phyloP scores from a whole-genome alignment of 768 basidiomycete genomes.

The Hydnomerulius pinastri region DNA sequence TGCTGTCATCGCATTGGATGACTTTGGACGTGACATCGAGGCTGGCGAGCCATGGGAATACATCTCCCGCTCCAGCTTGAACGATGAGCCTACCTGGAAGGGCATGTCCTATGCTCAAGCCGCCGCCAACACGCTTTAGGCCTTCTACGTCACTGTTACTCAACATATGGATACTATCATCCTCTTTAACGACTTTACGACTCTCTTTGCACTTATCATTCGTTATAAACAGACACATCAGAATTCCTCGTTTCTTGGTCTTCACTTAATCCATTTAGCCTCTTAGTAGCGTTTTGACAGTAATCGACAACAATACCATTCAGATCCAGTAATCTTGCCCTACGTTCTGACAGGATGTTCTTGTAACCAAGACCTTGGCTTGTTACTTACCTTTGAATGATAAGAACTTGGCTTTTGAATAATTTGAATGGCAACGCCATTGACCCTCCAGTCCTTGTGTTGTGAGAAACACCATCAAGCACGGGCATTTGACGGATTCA shows the following conservation, averaged over 20 bases:
- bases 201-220: conserved; percentile 16
- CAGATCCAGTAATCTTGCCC: not conserved
- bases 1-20: conserved; percentile 33
- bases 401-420: no score
- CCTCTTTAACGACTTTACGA: conserved; percentile 13
- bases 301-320: not conserved
- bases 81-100: conserved; percentile 30
- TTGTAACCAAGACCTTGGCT: not conserved
- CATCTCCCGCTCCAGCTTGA: conserved; percentile 27
- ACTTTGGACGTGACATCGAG: conserved; percentile 16
- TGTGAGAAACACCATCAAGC: not conserved
- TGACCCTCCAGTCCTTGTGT: no score
- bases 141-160: not conserved
- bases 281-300: conserved; percentile 10
- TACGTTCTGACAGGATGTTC: not conserved
- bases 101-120: conserved; percentile 35
- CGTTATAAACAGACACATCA: conserved; percentile 11
- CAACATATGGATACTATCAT: conserved; percentile 2
- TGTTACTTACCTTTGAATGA: no score
- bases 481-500: not conserved
- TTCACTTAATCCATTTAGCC: conserved; percentile 17
- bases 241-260: conserved; percentile 1
- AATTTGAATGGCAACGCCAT: not conserved
- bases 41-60: conserved; percentile 35
- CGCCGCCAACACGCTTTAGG: conserved; percentile 24